These are phyloP conservation scores for Nematocida sp. DNA, from an alignment of 371 early-diverging fungal species.

Conservation along the genomic window DNA sequence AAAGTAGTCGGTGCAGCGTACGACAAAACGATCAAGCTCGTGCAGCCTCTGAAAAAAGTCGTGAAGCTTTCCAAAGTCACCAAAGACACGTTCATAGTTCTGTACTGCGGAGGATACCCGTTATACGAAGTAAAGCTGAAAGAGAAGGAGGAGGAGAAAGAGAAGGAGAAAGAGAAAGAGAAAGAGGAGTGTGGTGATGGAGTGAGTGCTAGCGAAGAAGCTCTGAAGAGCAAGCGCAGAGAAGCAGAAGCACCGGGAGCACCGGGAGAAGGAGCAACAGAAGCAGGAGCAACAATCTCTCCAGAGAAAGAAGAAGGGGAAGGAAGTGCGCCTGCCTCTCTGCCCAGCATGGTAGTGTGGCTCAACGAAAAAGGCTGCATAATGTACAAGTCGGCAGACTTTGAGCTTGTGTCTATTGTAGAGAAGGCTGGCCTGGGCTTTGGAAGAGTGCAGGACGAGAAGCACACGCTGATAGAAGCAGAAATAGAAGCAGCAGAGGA, in stretches of 20 bases:
- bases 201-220: no score
- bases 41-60: background rate
- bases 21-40: background rate
- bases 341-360: background rate
- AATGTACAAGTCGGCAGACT: background rate
- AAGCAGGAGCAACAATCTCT: background rate
- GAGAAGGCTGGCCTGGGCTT: background rate
- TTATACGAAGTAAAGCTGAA: background rate
- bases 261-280: background rate
- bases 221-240: background rate
- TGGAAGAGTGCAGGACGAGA: background rate
- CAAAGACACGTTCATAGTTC: background rate
- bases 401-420: background rate
- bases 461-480: background rate
- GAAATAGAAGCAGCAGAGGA: background rate
- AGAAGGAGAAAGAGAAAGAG: background rate
- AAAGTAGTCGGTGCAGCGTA: background rate
- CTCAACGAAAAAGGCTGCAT: background rate
- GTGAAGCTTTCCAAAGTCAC: background rate
- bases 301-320: background rate
- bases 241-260: background rate
- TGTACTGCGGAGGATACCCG: background rate
- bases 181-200: no score
- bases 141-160: background rate
- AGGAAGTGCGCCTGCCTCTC: background rate